Evolutionary conservation across 129 eudicot genomes (phyloP), one percentile per base, ranked within the genome.

Genomic region (Arctium minus): DNA sequence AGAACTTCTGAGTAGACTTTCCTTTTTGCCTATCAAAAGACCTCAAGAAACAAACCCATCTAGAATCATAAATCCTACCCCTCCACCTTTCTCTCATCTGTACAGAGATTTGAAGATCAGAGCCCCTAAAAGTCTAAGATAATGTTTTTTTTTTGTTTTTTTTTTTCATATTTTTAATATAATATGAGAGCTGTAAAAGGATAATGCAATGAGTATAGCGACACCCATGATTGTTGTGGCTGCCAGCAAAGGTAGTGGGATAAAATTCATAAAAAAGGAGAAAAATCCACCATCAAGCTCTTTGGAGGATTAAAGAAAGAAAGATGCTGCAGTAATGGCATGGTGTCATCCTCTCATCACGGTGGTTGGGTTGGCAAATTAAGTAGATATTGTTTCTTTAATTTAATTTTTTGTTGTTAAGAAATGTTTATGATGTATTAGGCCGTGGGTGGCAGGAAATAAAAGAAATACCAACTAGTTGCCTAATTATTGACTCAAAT

Each of bases 1-100:
- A 95, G 77, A 95, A 92, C 76, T 94, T 93, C 73, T 93, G 82
- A 89, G n/a, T 70, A 46, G 13, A 30, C 76, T 75, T 37, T 3
- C 15, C 72, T 44, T 73, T 53, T 67, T 67, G 12, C 33, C 13
- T 35, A 18, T 64, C 13, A 22, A 64, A 64, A 7, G 69, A 56
- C 73, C 38, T 15, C 53, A 62, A 56, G 11, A 67, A 42, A 75
- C 79, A 53, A 70, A 74, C 73, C 78, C 88, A 84, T 87, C 91
- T 82, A 85, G 91, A 85, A 79, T 15, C 79, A 60, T 68, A 85
- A 48, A 53, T 46, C 75, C 80, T 76, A 18, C 56, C 74, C 68
- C 74, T 27, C 69, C 6, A 42, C 53, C 62, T n/a, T 78, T 60
- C 70, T 38, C 48, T 29, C 75, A 13, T 72, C 72, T 85, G 82